Evolutionary conservation across 2,329 filamentous ascomycete species (phyloP), one percentile per base, ranked within the genome.

Genomic region (Aspergillus tubingensis): DNA sequence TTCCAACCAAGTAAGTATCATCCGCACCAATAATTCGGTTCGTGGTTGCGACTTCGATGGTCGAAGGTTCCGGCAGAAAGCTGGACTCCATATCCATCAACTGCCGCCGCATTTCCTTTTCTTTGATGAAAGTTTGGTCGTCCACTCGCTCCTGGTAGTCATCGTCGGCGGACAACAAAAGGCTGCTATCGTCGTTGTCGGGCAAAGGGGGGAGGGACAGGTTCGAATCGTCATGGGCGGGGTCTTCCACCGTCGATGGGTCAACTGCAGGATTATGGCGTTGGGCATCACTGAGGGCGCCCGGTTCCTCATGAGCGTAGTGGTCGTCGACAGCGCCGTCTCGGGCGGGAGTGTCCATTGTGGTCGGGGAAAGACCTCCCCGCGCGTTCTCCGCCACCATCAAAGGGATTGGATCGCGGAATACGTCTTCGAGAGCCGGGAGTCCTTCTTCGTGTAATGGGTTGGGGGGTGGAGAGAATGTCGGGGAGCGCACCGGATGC

Each of bases 81-180:
- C 85, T 88, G 3, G 86, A 88, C 70, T 88, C 86, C 58, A 87
- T 80, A 65, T 88, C 85, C 79, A 85, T 81, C 63, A 88, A 71
- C 64, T 83, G 83, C 59, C 81, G 79, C 65, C 82, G 81, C 83
- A 88, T 86, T 67, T 86, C 85, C 55, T 77, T 77, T 71, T 88
- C 85, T 66, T 86, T 80, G 38, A 86, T 68, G 27, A 78, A 68
- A 0, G 77, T 80, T 58, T 78, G 74, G 53, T 79, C 78, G 39
- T 74, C 74, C 39, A 62, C 65, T 52, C 68, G 72, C 52, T 76
- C 71, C 51, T 70, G 68, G 47, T 74, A 71, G 57, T 70, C 72
- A 60, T 74, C 69, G 61, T 76, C 70, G 58, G 67, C 69, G 27
- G 68, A 72, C 49, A 68, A 60, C 57, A 69, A 67, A 21, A 74